phyloP scores from a whole-genome alignment of 1,284 basidiomycete species.

The Cryptococcus hybrid region DNA sequence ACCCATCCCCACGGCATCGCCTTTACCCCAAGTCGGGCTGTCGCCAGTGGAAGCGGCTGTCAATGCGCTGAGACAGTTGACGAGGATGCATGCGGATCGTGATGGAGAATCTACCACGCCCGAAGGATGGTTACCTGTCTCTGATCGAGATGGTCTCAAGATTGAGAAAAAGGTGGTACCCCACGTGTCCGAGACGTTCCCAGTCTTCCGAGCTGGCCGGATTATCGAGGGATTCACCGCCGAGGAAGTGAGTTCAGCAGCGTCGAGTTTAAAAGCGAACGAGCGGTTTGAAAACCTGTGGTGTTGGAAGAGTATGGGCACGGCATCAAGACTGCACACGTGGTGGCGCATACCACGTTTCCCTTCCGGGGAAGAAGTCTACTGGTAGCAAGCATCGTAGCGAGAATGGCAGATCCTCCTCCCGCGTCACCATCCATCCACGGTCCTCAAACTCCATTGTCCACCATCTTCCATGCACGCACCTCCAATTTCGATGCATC shows the following conservation, averaged over 20 bases:
- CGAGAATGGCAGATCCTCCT: conserved; percentile 57
- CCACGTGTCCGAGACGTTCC: conserved; percentile 75
- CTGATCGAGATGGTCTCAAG: conserved; percentile 71
- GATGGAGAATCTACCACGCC: conserved; percentile 52
- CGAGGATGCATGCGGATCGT: conserved; percentile 65
- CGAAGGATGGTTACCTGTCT: conserved; percentile 77
- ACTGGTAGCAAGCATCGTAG: conserved; percentile 72
- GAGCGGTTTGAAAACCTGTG: conserved; percentile 57
- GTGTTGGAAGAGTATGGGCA: conserved; percentile 79
- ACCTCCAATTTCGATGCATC: conserved; percentile 68
- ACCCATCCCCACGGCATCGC: conserved; percentile 45
- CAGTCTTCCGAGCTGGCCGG: conserved; percentile 84
- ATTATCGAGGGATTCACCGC: conserved; percentile 94
- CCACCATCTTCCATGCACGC: conserved; percentile 69
- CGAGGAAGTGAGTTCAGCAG: conserved; percentile 76
- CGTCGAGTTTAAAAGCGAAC: conserved; percentile 55
- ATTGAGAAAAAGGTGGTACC: conserved; percentile 73
- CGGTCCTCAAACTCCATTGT: conserved; percentile 48
- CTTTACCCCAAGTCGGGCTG: conserved; percentile 37
- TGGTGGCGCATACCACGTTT: conserved; percentile 65
- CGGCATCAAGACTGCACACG: conserved; percentile 60
- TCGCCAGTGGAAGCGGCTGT: conserved; percentile 70
- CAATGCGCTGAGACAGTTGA: conserved; percentile 73
- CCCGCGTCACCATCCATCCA: conserved; percentile 47
- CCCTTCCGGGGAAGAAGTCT: conserved; percentile 90